phyloP scores from a whole-genome alignment of 805 yeast species.

The Maudiozyma barnettii region DNA sequence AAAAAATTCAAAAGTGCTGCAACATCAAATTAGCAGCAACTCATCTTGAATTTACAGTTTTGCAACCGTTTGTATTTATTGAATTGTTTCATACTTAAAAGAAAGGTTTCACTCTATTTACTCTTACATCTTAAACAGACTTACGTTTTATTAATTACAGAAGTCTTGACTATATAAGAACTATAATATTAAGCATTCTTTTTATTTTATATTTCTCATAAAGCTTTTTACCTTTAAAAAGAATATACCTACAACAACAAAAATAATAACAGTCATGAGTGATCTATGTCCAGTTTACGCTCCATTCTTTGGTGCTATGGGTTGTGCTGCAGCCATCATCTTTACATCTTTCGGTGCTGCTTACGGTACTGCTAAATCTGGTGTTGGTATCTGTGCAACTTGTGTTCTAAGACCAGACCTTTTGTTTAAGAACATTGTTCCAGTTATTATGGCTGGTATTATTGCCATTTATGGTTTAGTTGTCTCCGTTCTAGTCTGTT shows the following conservation, averaged over 20 bases:
- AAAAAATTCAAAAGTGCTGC: background rate
- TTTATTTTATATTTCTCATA: no score
- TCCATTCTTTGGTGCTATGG: conserved; percentile 98
- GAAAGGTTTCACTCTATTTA: no score
- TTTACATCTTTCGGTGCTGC: conserved; percentile 99
- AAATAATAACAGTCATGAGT: conserved; percentile 16
- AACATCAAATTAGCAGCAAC: background rate
- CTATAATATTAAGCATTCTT: no score
- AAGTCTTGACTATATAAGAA: no score
- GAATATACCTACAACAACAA: background rate
- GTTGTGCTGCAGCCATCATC: conserved; percentile 98
- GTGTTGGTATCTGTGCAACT: conserved; percentile 98
- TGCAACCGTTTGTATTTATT: background rate
- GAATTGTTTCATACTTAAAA: no score
- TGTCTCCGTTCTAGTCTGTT: conserved; percentile 89
- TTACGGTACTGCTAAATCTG: conserved; percentile 97
- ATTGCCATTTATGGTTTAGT: conserved; percentile 97
- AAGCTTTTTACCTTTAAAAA: background rate
- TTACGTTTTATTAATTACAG: no score
- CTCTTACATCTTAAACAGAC: no score
- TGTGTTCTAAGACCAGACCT: conserved; percentile 96
- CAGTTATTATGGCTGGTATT: conserved; percentile 99
- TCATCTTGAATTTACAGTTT: background rate
- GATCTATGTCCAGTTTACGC: conserved; percentile 37
- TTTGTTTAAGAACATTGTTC: conserved; percentile 85